Evolutionary conservation across 208 protist species (phyloP).

Genomic region (Trypanosoma congolense): DNA sequence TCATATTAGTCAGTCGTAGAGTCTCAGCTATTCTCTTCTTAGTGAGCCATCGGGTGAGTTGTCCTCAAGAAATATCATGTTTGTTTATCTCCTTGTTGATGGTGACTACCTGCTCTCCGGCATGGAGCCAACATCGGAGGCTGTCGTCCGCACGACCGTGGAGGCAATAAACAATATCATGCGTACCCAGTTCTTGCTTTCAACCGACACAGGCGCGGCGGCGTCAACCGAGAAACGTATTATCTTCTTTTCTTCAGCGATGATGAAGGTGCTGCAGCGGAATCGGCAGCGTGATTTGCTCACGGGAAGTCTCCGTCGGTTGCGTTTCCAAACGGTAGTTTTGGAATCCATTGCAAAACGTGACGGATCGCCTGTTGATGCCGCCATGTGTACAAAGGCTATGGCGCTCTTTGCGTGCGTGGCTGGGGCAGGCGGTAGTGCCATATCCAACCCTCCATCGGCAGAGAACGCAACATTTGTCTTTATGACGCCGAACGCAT

Average conservation of each 20-base stretch:
- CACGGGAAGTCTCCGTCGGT: conserved; percentile 46
- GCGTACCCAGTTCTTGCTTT: conserved; percentile 35
- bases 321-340: conserved; percentile 60
- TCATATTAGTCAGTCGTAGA: not conserved
- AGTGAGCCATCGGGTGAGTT: too few relatives aligned
- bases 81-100: conserved; percentile 65
- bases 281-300: conserved; percentile 34
- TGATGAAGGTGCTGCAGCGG: conserved; percentile 37
- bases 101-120: conserved; percentile 76
- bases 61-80: conserved; percentile 8
- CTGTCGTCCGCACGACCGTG: conserved; percentile 32
- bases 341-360: conserved; percentile 55
- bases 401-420: conserved; percentile 39
- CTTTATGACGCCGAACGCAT: conserved; percentile 48
- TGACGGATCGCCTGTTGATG: conserved; percentile 59
- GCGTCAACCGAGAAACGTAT: conserved; percentile 38
- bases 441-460: conserved; percentile 11
- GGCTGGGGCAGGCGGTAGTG: conserved; percentile 1
- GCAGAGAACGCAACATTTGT: conserved; percentile 20
- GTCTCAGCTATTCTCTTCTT: too few relatives aligned
- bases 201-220: not conserved
- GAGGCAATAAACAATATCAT: conserved; percentile 39
- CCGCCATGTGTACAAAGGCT: conserved; percentile 65
- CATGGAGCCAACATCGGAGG: conserved; percentile 45
- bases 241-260: conserved; percentile 62